Conservation (phyloP, 192 early-diverging fungal species). For the Coemansia sp. region DNA sequence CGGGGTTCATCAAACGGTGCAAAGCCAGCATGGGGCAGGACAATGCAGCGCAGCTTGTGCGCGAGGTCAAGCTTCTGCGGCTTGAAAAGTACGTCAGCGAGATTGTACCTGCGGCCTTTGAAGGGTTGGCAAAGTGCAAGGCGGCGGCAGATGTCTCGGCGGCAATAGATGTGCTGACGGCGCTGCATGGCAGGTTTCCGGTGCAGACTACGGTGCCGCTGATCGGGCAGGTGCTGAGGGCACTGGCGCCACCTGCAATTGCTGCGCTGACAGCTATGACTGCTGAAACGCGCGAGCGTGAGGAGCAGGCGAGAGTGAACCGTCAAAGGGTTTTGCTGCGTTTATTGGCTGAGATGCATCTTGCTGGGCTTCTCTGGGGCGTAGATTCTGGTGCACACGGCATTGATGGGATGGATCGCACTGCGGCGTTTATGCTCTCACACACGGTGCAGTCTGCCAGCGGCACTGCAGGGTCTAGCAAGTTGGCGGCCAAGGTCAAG, state of each 20-base stretch:
- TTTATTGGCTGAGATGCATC: slow-evolving; percentile 77
- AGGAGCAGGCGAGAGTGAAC: slow-evolving; percentile 68
- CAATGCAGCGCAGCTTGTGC: slow-evolving; percentile 62
- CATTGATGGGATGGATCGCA: slow-evolving; percentile 29
- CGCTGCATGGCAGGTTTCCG: slow-evolving; percentile 88
- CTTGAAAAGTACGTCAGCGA: slow-evolving; percentile 98
- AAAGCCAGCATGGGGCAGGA: slow-evolving; percentile 69
- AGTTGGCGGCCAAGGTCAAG: slow-evolving; percentile 24
- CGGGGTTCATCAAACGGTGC: slow-evolving; percentile 92
- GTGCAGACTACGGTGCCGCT: slow-evolving; percentile 72
- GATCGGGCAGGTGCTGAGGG: slow-evolving; percentile 61
- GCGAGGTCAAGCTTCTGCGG: slow-evolving; percentile 79
- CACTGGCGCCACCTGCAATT: slow-evolving; percentile 60
- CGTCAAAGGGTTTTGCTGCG: slow-evolving; percentile 68
- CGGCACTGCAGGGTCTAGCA: slow-evolving; percentile 9
- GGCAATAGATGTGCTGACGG: slow-evolving; percentile 75
- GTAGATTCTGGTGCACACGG: slow-evolving; percentile 33
- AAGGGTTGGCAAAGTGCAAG: slow-evolving; percentile 69
- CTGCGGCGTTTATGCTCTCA: slow-evolving; percentile 29
- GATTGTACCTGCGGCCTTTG: slow-evolving; percentile 78
- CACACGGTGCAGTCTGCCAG: slow-evolving; percentile 3
- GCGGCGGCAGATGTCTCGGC: slow-evolving; percentile 71
- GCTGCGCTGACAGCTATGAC: slow-evolving; percentile 60
- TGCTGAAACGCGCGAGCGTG: slow-evolving; percentile 81
- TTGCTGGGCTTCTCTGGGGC: slow-evolving; percentile 68